These are phyloP conservation scores for Xylaria sp. DNA, from an alignment of 2,329 filamentous ascomycete genomes.

Conservation along the genomic window DNA sequence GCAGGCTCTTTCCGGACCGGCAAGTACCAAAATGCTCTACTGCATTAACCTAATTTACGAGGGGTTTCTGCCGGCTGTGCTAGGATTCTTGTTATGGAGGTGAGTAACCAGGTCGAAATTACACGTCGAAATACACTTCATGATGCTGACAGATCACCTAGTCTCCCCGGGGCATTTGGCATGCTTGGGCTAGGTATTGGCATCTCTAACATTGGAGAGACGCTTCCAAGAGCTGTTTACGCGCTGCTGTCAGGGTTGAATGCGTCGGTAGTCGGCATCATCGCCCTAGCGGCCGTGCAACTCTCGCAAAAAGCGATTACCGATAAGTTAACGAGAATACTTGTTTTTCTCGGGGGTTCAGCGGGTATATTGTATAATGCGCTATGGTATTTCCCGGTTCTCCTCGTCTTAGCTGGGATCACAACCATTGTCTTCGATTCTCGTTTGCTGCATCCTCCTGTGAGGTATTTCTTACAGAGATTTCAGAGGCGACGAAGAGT, in stretches of 20 bases:
- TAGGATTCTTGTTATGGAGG: conserved; percentile 73
- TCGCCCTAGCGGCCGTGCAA: conserved; percentile 75
- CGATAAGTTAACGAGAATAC: conserved; percentile 68
- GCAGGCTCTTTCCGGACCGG: conserved; percentile 74
- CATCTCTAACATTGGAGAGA: conserved; percentile 66
- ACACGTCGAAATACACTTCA: not conserved
- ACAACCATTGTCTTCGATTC: conserved; percentile 66
- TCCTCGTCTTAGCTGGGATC: conserved; percentile 67
- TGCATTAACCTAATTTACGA: conserved; percentile 72
- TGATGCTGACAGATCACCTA: conserved; percentile 40
- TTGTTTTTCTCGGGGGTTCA: conserved; percentile 71
- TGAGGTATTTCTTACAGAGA: not conserved
- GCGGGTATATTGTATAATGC: conserved; percentile 77
- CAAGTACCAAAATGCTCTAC: conserved; percentile 76
- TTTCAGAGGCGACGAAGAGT: not conserved
- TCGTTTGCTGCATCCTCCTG: conserved; percentile 58
- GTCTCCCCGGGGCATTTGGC: conserved; percentile 74
- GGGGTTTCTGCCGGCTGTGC: conserved; percentile 65
- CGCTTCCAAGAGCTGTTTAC: conserved; percentile 70
- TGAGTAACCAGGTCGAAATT: conserved; percentile 43
- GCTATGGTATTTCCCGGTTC: conserved; percentile 77
- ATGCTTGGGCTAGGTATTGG: conserved; percentile 76
- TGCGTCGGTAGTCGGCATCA: conserved; percentile 75
- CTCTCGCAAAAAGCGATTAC: conserved; percentile 74
- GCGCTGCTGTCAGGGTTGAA: conserved; percentile 78